These are phyloP conservation scores for Lactuca saligna DNA, from an alignment of 129 eudicot species.

Conservation along the genomic window DNA sequence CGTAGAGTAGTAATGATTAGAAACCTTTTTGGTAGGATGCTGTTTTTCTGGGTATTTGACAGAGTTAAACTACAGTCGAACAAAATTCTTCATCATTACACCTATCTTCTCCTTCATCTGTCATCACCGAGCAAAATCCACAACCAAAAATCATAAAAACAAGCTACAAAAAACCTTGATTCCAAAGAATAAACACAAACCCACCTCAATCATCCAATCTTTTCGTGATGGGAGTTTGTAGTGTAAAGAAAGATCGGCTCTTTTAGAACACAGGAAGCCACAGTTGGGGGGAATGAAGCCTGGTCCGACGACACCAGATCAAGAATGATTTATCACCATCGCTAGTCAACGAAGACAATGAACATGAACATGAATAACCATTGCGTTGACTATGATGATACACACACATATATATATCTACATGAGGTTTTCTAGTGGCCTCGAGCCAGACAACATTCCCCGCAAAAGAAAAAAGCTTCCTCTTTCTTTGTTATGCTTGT, in stretches of 20 bases:
- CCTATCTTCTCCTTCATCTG: conserved; percentile 22
- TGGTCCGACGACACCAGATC: conserved; percentile 74
- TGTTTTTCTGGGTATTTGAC: conserved; percentile 31
- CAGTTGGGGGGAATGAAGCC: conserved; percentile 98
- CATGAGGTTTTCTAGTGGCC: conserved; percentile 38
- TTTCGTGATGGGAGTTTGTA: conserved; percentile 6
- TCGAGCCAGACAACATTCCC: conserved; percentile 94
- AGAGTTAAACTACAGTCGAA: conserved; percentile 33
- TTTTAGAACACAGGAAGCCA: conserved; percentile 16
- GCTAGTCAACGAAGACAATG: conserved; percentile 9
- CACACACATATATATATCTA: not conserved
- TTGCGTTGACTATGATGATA: conserved; percentile 14
- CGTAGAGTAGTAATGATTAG: conserved; percentile 39
- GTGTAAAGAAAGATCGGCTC: conserved; percentile 18
- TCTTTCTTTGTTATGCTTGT: conserved; percentile 2
- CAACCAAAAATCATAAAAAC: not conserved
- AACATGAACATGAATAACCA: not conserved
- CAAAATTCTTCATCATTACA: conserved; percentile 24
- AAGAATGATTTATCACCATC: not conserved
- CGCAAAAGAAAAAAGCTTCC: conserved; percentile 49
- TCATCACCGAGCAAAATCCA: conserved; percentile 10
- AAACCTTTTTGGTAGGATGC: conserved; percentile 35
- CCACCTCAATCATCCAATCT: conserved; percentile 14
- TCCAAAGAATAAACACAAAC: not conserved
- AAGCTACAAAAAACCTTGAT: not conserved